phyloP scores from a whole-genome alignment of 768 basidiomycete species.

The Scleroderma bovista region DNA sequence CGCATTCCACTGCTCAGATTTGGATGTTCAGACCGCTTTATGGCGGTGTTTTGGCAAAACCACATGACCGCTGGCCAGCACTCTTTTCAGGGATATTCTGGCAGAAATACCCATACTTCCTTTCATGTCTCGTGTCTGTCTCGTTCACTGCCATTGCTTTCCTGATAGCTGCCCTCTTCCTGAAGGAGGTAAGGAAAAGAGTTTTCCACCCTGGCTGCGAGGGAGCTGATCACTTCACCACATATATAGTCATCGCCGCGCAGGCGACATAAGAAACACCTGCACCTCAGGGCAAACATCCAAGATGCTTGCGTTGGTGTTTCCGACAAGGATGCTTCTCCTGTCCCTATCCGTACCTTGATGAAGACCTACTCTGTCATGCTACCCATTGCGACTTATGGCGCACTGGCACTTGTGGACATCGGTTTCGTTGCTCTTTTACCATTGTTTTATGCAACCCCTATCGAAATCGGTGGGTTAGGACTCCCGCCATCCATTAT shows the following conservation, averaged over 20 bases:
- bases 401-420: constrained; percentile 53
- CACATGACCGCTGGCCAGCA: constrained; percentile 59
- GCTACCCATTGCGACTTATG: constrained; percentile 56
- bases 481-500: constrained; percentile 24
- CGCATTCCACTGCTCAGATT: constrained; percentile 56
- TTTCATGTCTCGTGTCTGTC: constrained; percentile 62
- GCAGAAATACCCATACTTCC: constrained; percentile 65
- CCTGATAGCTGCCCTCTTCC: constrained; percentile 43
- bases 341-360: constrained; percentile 43
- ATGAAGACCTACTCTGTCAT: constrained; percentile 47
- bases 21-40: constrained; percentile 55
- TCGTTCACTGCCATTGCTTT: constrained; percentile 47
- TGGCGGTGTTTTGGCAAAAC: constrained; percentile 60
- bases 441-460: constrained; percentile 29
- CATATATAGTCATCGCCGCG: neutral
- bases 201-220: neutral
- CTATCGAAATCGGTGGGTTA: too few species aligned
- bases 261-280: neutral
- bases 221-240: neutral
- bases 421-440: constrained; percentile 50
- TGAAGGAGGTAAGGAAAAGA: constrained; percentile 52
- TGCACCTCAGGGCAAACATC: too few species aligned
- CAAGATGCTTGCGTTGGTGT: neutral
- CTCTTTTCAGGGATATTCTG: constrained; percentile 58
- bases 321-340: constrained; percentile 8